Conservation (phyloP, 1,284 basidiomycete genomes). For the Meripilus lineatus region DNA sequence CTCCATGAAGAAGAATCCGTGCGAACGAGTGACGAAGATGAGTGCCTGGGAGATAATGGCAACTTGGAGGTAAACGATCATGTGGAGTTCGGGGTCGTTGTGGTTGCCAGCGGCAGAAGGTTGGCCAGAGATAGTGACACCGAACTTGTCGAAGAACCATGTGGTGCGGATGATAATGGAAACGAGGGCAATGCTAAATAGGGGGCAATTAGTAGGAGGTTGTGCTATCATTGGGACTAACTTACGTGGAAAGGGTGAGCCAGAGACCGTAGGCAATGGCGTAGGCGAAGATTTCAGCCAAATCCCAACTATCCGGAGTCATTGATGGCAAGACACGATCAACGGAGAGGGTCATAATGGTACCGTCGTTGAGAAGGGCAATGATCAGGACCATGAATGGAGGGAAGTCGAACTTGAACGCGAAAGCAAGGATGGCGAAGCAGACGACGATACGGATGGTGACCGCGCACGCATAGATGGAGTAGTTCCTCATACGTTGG, state of each 20-base stretch:
- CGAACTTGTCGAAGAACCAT: conserved; percentile 90
- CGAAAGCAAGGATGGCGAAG: conserved; percentile 93
- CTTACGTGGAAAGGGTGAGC: conserved; percentile 85
- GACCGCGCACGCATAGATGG: conserved; percentile 88
- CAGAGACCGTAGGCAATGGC: conserved; percentile 94
- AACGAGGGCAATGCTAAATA: conserved; percentile 67
- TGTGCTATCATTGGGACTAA: conserved; percentile 15
- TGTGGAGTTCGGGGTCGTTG: conserved; percentile 79
- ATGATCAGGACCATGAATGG: conserved; percentile 99
- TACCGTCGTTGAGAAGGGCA: conserved; percentile 95
- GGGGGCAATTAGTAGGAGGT: conserved; percentile 17
- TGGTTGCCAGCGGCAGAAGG: conserved; percentile 35
- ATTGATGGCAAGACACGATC: conserved; percentile 93
- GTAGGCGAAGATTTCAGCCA: conserved; percentile 94
- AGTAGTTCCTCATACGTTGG: conserved; percentile 97
- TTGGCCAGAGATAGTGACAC: conserved; percentile 52
- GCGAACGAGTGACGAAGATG: conserved; percentile 95
- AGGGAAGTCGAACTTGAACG: conserved; percentile 97
- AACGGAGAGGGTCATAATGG: conserved; percentile 98
- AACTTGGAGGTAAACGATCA: conserved; percentile 85
- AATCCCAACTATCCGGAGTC: conserved; percentile 93
- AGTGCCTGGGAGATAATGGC: conserved; percentile 98
- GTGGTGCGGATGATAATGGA: conserved; percentile 82
- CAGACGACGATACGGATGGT: conserved; percentile 98
- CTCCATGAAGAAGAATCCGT: conserved; percentile 98